Evolutionary conservation across 768 basidiomycete genomes (phyloP).

Genomic region (Melanogaster broomeanus): DNA sequence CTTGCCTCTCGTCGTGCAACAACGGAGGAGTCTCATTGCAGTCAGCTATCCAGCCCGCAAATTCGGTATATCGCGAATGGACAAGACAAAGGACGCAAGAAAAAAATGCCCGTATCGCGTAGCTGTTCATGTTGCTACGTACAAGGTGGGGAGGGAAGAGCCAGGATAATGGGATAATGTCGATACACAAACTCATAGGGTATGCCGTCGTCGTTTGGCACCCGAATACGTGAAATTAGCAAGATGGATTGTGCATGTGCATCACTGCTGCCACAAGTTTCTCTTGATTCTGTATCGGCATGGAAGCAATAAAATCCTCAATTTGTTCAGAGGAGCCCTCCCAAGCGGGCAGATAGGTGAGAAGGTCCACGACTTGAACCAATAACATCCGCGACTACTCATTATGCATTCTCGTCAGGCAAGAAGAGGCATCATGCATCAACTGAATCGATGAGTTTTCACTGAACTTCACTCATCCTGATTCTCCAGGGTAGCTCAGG

Average conservation of each 20-base stretch:
- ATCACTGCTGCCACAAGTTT: conserved; percentile 57
- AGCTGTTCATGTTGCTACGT: conserved; percentile 94
- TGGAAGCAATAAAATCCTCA: conserved; percentile 86
- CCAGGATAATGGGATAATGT: conserved; percentile 93
- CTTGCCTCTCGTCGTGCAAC: conserved; percentile 77
- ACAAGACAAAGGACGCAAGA: conserved; percentile 77
- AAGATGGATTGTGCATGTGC: background rate
- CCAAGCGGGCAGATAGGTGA: conserved; percentile 82
- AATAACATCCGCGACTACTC: background rate
- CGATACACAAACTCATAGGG: conserved; percentile 91
- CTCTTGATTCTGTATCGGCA: conserved; percentile 90
- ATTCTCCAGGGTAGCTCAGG: too few relatives aligned
- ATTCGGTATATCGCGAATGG: conserved; percentile 93
- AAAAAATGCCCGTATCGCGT: conserved; percentile 83
- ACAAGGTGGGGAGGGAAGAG: conserved; percentile 81
- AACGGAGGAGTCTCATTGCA: conserved; percentile 90
- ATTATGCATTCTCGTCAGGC: background rate
- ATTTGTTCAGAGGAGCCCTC: conserved; percentile 77
- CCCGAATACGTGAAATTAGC: background rate
- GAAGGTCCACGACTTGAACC: conserved; percentile 8
- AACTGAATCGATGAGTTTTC: conserved; percentile 97
- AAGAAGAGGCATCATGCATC: conserved; percentile 98
- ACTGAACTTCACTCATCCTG: conserved; percentile 83
- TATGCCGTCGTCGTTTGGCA: conserved; percentile 27
- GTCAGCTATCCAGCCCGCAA: conserved; percentile 94